These are phyloP conservation scores for Avena atlantica DNA, from an alignment of 176 grass and related monocot genomes.

Conservation along the genomic window DNA sequence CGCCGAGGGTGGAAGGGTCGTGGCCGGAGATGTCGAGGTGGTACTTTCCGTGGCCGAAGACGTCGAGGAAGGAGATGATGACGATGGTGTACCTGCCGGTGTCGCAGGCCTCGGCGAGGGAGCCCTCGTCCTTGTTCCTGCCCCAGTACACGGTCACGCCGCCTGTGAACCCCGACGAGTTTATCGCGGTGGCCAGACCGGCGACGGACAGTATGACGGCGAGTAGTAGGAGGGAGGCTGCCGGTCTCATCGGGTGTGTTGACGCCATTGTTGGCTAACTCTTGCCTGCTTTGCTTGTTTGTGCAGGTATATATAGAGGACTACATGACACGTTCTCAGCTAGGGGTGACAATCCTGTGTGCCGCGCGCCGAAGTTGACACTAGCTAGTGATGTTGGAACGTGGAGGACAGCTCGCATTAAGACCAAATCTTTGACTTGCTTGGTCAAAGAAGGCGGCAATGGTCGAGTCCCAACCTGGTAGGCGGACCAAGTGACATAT, in stretches of 20 bases:
- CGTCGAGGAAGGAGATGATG: neutral
- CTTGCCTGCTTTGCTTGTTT: neutral
- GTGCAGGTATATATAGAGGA: neutral
- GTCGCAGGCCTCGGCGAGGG: neutral
- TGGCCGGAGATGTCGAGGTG: constrained; percentile 29
- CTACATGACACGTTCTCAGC: neutral
- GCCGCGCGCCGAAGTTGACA: neutral
- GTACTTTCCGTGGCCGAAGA: constrained; percentile 6
- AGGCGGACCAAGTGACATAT: too few species aligned
- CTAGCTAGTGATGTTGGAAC: neutral
- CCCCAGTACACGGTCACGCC: neutral
- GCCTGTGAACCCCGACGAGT: neutral
- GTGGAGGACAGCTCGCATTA: neutral
- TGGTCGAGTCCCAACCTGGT: too few species aligned
- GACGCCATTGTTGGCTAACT: neutral
- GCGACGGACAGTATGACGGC: neutral
- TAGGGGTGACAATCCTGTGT: neutral
- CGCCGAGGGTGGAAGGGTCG: constrained; percentile 2
- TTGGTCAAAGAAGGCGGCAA: neutral
- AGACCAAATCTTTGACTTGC: neutral
- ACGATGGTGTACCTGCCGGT: neutral
- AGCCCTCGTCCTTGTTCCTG: neutral
- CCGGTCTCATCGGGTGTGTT: neutral
- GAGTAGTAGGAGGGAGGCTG: neutral
- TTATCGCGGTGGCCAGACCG: neutral